Evolutionary conservation across 441 rosid species (phyloP), one percentile per base, ranked within the genome.

Genomic region (Mallotus repandus): DNA sequence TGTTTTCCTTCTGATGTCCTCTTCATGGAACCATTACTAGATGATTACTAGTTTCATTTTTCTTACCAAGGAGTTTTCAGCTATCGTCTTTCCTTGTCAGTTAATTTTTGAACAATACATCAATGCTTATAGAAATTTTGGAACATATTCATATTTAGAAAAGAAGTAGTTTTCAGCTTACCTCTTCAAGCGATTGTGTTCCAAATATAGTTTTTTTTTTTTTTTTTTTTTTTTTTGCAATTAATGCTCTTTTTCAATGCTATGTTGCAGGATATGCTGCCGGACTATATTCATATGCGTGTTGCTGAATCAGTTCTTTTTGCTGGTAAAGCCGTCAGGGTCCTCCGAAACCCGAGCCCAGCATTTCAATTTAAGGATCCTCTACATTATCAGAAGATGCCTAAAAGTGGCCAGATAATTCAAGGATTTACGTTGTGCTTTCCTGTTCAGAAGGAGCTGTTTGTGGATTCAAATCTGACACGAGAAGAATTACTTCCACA

Each of bases 301-400:
- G 89, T 93, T 65, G 98, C 97, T 65, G 98, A 93, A 71, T 96
- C 99, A 54, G 81, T 91, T 82, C 91, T 96, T 70, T 95, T 95
- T 86, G 91, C 99, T 62, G 98, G 99, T 73, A 96, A 96, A 86
- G 99, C 99, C 77, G 84, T 96, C 81, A 89, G 96, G 84, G 90
- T 96, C 81, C 95, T 96, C 53, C 88, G 96, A 74, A 96, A 93
- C 80, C 97, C 99, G 32, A 91, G 92, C 81, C 84, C 89, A 70
- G 81, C 90, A 62, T 88, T 91, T 73, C 88, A 76, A 83, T 86
- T 80, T 81, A 92, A 87, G 78, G 91, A 88, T 74, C 80, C 86
- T 76, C 71, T 69, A 52, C 72, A 32, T 83, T 78, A 81, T 78
- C 95, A 82, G 83, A 91, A 84, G 75, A 66, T 82, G 66, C 85